Evolutionary conservation across 2,329 filamentous ascomycete genomes (phyloP).

Genomic region (Clonostachys rhizophaga): DNA sequence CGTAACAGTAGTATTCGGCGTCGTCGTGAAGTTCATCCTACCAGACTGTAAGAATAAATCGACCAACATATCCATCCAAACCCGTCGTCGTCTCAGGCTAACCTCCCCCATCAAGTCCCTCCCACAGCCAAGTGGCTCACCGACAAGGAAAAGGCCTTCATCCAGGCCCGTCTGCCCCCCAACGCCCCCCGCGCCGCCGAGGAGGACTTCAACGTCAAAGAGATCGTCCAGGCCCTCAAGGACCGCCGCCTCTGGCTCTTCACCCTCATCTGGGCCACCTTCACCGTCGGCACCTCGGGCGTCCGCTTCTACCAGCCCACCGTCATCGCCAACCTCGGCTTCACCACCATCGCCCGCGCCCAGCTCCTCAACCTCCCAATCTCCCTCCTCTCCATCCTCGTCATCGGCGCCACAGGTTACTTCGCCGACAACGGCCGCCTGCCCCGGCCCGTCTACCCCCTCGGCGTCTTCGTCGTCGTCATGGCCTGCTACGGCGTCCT

Average conservation of each 20-base stretch:
- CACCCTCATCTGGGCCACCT: conserved; percentile 34
- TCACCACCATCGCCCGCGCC: conserved; percentile 37
- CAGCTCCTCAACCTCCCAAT: conserved; percentile 45
- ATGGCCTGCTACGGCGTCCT: conserved; percentile 38
- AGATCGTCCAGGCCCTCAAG: conserved; percentile 29
- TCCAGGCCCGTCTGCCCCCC: conserved; percentile 36
- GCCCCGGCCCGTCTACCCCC: conserved; percentile 35
- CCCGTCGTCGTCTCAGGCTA: conserved; percentile 16
- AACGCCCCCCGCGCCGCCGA: conserved; percentile 36
- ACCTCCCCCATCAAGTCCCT: conserved; percentile 32
- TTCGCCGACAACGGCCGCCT: conserved; percentile 34
- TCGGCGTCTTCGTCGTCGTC: conserved; percentile 34
- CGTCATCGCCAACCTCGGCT: conserved; percentile 28
- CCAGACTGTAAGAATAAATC: conserved; percentile 40
- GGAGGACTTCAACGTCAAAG: conserved; percentile 29
- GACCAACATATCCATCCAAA: neutral
- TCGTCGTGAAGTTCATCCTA: conserved; percentile 44
- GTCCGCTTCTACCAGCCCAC: conserved; percentile 35
- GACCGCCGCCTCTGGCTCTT: conserved; percentile 39
- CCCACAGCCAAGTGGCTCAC: conserved; percentile 37
- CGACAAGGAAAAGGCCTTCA: conserved; percentile 38
- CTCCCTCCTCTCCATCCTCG: conserved; percentile 29
- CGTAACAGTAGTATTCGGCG: conserved; percentile 36
- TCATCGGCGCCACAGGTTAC: conserved; percentile 34
- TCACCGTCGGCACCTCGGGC: conserved; percentile 34